These are phyloP conservation scores for Trichoderma atrobrunneum DNA, from an alignment of 2,329 filamentous ascomycete genomes.

Conservation along the genomic window DNA sequence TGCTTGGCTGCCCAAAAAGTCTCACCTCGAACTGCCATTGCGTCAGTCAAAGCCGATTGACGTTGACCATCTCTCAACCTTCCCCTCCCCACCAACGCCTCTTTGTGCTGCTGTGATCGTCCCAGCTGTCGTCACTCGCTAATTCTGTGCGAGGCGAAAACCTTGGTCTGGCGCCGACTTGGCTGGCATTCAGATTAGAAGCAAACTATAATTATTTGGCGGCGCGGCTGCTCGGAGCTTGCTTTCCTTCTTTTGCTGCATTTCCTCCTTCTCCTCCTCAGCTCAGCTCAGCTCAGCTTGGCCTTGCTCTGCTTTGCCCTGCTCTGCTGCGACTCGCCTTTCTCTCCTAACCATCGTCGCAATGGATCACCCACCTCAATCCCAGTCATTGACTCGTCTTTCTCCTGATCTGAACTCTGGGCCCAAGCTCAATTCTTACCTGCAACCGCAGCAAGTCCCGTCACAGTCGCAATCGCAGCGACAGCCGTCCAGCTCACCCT, in stretches of 20 bases:
- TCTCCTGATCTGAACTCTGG: conserved; percentile 24
- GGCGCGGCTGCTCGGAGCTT: neutral
- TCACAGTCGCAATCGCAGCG: conserved; percentile 11
- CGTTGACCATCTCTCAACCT: neutral
- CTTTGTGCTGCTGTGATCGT: conserved; percentile 3
- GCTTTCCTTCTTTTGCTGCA: neutral
- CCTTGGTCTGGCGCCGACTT: conserved; percentile 5
- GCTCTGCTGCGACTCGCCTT: neutral
- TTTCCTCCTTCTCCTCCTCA: neutral
- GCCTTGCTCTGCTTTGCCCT: neutral
- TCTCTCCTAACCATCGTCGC: conserved; percentile 22
- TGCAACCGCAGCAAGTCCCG: neutral
- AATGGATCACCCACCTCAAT: conserved; percentile 31
- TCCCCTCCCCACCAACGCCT: conserved; percentile 16
- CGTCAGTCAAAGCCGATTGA: conserved; percentile 6
- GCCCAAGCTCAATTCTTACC: conserved; percentile 13
- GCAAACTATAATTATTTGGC: conserved; percentile 16
- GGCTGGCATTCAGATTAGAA: conserved; percentile 1
- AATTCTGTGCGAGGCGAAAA: conserved; percentile 11
- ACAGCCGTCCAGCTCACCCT: neutral
- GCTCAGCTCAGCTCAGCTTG: neutral
- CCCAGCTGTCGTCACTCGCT: conserved; percentile 13
- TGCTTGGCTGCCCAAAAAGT: neutral
- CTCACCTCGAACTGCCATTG: conserved; percentile 1
- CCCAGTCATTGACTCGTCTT: conserved; percentile 24